A percentile compares a stretch with the other conserved stretches of the same genome.
These are phyloP conservation scores for Solanum chacoense DNA, from an alignment of 305 asterid species.

Conservation along the genomic window DNA sequence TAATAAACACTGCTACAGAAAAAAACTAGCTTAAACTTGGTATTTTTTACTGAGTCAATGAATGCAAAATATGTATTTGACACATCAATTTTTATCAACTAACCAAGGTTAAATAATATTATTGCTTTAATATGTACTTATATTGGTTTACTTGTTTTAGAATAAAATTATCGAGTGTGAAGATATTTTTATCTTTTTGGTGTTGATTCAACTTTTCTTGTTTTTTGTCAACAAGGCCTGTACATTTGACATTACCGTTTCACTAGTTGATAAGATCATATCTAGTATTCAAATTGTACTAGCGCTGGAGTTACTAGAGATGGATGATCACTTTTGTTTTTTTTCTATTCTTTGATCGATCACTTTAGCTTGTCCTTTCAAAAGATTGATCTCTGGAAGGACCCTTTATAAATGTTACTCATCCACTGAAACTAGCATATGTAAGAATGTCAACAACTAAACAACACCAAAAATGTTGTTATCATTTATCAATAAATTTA, in stretches of 20 bases:
- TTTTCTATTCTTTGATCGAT: neutral
- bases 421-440: neutral
- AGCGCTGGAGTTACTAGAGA: neutral
- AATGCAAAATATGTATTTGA: neutral
- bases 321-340: neutral
- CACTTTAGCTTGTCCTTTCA: neutral
- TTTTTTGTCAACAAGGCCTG: neutral
- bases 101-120: no score
- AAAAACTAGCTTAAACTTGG: neutral
- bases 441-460: neutral
- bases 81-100: neutral
- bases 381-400: neutral
- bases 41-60: neutral
- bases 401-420: neutral
- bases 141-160: no score
- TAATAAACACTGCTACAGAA: no score
- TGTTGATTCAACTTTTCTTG: neutral
- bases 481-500: neutral
- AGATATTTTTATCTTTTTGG: neutral
- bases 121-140: neutral
- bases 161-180: neutral
- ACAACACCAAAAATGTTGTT: neutral
- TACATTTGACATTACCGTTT: neutral
- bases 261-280: neutral
- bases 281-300: neutral